phyloP scores from a whole-genome alignment of 2,329 filamentous ascomycete species.

The Elsinoe batatas region DNA sequence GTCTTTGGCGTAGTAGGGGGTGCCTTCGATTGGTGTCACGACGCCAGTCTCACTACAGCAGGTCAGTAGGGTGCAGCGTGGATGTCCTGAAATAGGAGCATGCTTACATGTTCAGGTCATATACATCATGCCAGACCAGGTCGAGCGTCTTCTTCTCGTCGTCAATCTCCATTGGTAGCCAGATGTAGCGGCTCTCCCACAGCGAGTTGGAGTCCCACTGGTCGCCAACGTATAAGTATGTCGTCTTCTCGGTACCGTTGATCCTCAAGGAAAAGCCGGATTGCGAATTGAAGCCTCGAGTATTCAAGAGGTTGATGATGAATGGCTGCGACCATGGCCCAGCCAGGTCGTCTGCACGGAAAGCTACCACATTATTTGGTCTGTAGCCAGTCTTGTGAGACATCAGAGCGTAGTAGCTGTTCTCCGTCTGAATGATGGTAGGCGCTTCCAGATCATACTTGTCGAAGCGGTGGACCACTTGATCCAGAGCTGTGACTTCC shows the following conservation, averaged over 20 bases:
- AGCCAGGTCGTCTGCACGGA: slow-evolving; percentile 45
- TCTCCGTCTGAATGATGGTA: slow-evolving; percentile 50
- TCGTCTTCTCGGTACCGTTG: slow-evolving; percentile 29
- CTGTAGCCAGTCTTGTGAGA: slow-evolving; percentile 55
- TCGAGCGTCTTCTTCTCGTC: slow-evolving; percentile 42
- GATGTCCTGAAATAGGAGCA: not conserved
- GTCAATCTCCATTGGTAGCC: slow-evolving; percentile 45
- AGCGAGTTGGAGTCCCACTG: slow-evolving; percentile 51
- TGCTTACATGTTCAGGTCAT: slow-evolving; percentile 42
- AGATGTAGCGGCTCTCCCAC: slow-evolving; percentile 50
- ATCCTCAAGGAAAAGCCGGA: slow-evolving; percentile 48
- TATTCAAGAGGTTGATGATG: slow-evolving; percentile 48
- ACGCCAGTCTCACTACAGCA: slow-evolving; percentile 35
- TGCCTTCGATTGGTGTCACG: slow-evolving; percentile 38
- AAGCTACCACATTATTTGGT: slow-evolving; percentile 54
- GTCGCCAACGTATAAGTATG: slow-evolving; percentile 54
- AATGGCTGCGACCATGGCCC: slow-evolving; percentile 55
- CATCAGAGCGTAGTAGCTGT: slow-evolving; percentile 52
- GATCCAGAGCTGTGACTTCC: slow-evolving; percentile 41
- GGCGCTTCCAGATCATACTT: slow-evolving; percentile 53
- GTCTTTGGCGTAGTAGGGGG: slow-evolving; percentile 38
- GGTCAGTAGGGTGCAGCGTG: not conserved
- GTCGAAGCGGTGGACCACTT: slow-evolving; percentile 46
- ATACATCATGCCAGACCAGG: slow-evolving; percentile 47
- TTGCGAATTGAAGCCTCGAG: slow-evolving; percentile 51